Evolutionary conservation across 2,329 filamentous ascomycete genomes (phyloP), one percentile per base, ranked within the genome.

Genomic region (Aspergillus fumigatus): DNA sequence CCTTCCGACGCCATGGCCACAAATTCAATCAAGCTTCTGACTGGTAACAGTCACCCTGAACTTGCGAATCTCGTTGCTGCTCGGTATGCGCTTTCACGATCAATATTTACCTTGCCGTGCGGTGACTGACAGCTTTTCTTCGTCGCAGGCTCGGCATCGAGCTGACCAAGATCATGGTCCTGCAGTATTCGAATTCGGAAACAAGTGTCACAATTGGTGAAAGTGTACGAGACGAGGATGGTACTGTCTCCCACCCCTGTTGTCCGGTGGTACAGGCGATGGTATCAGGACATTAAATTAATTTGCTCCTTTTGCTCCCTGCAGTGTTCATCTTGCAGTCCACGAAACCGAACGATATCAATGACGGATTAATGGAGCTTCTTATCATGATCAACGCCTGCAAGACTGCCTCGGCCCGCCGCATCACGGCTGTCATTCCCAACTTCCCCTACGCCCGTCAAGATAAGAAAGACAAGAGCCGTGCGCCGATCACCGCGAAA

Each of bases 341-440:
- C 25, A 96, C 94, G 50, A 88, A 90, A 43, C 93, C 93, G 1
- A 92, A 93, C 73, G 92, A 97, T 72, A 95, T 97, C 79, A 99
- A 99, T 77, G 93, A 97, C 74, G 92, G 92, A 51, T 84, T 99
- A 58, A 97, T 99, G 93, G 93, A 99, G 77, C 84, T 97, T 40
- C 84, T 97, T 64, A 97, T 97, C 77, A 96, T 97, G 87, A 95
- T 97, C 76, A 95, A 96, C 72, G 93, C 93, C 62, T 97, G 93
- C 82, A 88, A 90, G 73, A 90, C 87, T 25, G 88, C 88, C 45
- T 89, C 87, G 38, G 93, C 93, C 11, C 87, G 92, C 62, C 89
- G 93, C 62, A 96, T 97, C 77, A 97, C 93, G 23, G 93, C 92
- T 62, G 90, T 97, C 62, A 89, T 97, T 52, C 93, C 93, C 64